Evolutionary conservation across 805 yeast species (phyloP).

Genomic region (Nakazawaea holstii): DNA sequence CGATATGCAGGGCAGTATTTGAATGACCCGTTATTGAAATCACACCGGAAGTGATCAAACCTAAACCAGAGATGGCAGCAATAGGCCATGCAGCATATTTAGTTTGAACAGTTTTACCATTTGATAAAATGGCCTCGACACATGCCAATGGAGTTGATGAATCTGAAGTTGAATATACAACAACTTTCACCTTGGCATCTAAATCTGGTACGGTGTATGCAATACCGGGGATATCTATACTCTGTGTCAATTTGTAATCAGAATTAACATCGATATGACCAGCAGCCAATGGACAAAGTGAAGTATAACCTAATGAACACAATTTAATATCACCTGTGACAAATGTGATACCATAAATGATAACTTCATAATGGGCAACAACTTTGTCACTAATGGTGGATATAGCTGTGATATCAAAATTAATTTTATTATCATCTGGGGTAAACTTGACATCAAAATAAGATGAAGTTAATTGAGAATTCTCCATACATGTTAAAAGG

Average conservation of each 20-base stretch:
- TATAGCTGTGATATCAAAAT: conserved; percentile 67
- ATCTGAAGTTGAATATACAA: conserved; percentile 48
- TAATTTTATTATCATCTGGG: conserved; percentile 59
- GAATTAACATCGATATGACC: conserved; percentile 78
- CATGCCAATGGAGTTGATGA: conserved; percentile 67
- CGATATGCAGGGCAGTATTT: conserved; percentile 92
- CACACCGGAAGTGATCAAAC: conserved; percentile 81
- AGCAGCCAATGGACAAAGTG: conserved; percentile 79
- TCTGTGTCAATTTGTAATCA: conserved; percentile 34
- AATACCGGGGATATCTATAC: conserved; percentile 62
- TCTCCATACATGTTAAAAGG: conserved; percentile 84
- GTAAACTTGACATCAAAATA: conserved; percentile 70
- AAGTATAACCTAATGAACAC: conserved; percentile 49
- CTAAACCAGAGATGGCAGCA: conserved; percentile 85
- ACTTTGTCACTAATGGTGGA: conserved; percentile 75
- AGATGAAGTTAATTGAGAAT: conserved; percentile 82
- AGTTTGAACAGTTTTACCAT: conserved; percentile 93
- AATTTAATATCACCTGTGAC: conserved; percentile 50
- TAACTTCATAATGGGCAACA: conserved; percentile 56
- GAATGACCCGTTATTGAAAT: conserved; percentile 86
- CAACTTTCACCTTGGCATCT: conserved; percentile 84
- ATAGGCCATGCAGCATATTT: conserved; percentile 93
- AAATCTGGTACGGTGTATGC: conserved; percentile 91
- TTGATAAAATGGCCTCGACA: conserved; percentile 79
- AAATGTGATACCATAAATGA: conserved; percentile 76